Conservation (phyloP, 139 green algal species). For the Nannochloris sp. region DNA sequence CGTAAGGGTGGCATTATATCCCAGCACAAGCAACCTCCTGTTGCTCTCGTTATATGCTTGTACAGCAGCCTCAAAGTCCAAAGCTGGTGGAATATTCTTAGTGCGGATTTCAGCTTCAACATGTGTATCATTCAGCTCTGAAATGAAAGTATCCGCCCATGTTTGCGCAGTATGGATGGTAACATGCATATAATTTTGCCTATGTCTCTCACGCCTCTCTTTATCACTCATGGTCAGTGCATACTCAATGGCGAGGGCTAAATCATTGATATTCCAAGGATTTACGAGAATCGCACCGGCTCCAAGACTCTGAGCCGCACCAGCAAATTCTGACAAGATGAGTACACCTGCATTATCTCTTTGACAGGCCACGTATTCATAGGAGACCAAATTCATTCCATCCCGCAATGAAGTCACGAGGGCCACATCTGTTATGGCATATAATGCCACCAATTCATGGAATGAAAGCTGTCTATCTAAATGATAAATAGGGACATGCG, state of each 20-base stretch:
- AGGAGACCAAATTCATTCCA: slow-evolving; percentile 92
- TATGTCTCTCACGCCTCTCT: slow-evolving; percentile 84
- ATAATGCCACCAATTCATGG: slow-evolving; percentile 92
- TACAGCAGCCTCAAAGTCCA: slow-evolving; percentile 45
- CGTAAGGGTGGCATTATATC: slow-evolving; percentile 95
- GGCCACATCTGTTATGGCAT: slow-evolving; percentile 77
- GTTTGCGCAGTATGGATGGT: slow-evolving; percentile 76
- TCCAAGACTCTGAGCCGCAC: slow-evolving; percentile 74
- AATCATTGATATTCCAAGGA: slow-evolving; percentile 96
- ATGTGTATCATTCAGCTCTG: slow-evolving; percentile 96
- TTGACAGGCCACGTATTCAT: slow-evolving; percentile 88
- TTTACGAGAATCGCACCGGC: slow-evolving; percentile 95
- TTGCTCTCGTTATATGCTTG: slow-evolving; percentile 32
- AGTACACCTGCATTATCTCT: slow-evolving; percentile 83
- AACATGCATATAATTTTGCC: slow-evolving; percentile 95
- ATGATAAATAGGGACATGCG: slow-evolving; percentile 96
- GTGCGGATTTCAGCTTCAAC: slow-evolving; percentile 91
- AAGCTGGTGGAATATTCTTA: slow-evolving; percentile 66
- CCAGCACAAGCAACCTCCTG: slow-evolving; percentile 74
- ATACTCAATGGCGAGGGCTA: slow-evolving; percentile 77
- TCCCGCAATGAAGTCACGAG: slow-evolving; percentile 77
- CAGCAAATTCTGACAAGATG: slow-evolving; percentile 96
- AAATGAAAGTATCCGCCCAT: slow-evolving; percentile 98
- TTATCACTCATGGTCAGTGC: slow-evolving; percentile 71
- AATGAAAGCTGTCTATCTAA: slow-evolving; percentile 86